Conservation (phyloP, 306 rosid species). For the Quercus mongolica region DNA sequence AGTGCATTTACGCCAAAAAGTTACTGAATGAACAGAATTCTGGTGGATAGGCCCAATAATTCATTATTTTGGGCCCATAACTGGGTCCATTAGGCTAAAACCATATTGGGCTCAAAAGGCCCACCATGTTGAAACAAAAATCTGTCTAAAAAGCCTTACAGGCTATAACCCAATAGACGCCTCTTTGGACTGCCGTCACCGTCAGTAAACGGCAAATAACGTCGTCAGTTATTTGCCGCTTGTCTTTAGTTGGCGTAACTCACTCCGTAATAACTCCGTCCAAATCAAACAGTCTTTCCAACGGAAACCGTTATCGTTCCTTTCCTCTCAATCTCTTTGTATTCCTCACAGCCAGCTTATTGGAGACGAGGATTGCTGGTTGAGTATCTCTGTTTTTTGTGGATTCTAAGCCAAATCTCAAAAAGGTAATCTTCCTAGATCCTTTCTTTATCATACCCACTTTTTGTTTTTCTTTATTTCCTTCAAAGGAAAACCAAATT, state of each 20-base stretch:
- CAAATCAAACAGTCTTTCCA: background rate
- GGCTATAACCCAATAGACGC: no score
- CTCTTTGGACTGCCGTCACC: no score
- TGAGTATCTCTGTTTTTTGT: slow-evolving; percentile 3
- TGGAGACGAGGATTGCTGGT: background rate
- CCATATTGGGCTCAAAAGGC: no score
- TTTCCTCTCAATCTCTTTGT: background rate
- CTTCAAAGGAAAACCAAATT: background rate
- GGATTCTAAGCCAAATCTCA: slow-evolving; percentile 8
- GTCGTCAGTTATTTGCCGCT: background rate
- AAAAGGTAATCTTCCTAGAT: slow-evolving; percentile 11
- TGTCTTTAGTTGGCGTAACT: background rate
- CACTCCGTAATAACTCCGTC: background rate
- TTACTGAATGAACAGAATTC: no score
- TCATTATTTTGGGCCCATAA: background rate
- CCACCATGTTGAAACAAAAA: no score
- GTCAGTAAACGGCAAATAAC: no score
- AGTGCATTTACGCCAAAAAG: no score
- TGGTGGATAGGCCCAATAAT: no score
- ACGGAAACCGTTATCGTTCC: slow-evolving; percentile 2
- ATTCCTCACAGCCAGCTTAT: background rate
- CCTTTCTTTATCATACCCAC: background rate
- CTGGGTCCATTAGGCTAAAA: no score
- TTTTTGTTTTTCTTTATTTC: background rate
- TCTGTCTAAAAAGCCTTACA: no score